Evolutionary conservation across 176 grass and related monocot species (phyloP), one percentile per base, ranked within the genome.

Genomic region (Oryza meridionalis): DNA sequence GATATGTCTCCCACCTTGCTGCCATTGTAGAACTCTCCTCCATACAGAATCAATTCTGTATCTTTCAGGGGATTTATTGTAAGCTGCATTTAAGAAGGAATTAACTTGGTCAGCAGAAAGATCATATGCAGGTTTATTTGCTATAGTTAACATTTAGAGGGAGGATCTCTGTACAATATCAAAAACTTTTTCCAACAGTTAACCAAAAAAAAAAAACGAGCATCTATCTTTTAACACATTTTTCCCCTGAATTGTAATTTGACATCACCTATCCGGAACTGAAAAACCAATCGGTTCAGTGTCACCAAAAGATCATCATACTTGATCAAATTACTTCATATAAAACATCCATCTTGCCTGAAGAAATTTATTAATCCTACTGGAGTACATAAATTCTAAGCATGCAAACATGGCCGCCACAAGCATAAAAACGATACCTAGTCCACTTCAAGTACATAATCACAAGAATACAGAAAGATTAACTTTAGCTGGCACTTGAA

Each of bases 1-100:
- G 44, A 74, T 45, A 68, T 47, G 26, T 59, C 53, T 27, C 55
- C 35, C 78, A 98, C 96, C 93, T 98, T 98, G 49, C 83, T 98
- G 47, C 96, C 96, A 83, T 95, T 98, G 87, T 95, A 98, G 59
- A 98, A 98, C 72, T 98, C 96, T 90, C 96, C 96, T 11, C 93
- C 96, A 67, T 93, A 98, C 8, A 98, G 75, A 47, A 98, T 93
- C 73, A 98, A 83, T 81, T 98, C 89, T 22, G 93, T 90, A 50
- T 98, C 96, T 77, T 95, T 98, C 69, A 85, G 37, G 17, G 91
- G 96, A 50, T 95, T 98, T 72, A 95, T 82, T 5, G 88, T 98
- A 71, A 98, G 85, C 96, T 98, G 79, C 73, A 87, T 70, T 25
- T 14, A 49, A 55, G 63, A 82, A 64, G 3, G 37, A 64, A 86